These are phyloP conservation scores for Peronosclerospora sorghi DNA, from an alignment of 352 stramenopile species.

Conservation along the genomic window DNA sequence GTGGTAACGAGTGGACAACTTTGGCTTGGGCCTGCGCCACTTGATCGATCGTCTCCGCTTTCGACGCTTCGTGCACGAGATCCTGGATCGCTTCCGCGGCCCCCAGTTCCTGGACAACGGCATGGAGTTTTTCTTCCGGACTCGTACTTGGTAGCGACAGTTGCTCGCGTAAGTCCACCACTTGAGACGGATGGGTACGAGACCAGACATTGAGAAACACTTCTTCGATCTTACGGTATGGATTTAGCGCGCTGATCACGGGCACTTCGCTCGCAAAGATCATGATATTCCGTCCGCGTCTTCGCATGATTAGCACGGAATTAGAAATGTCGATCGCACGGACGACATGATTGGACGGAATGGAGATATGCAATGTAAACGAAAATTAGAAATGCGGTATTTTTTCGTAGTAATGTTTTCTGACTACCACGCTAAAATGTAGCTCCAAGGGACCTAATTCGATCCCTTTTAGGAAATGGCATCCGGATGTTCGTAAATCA, in stretches of 20 bases:
- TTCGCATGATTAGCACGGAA: neutral
- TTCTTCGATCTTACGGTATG: conserved; percentile 76
- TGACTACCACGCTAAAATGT: no score
- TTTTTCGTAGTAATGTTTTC: no score
- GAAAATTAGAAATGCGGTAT: no score
- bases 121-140: conserved; percentile 43
- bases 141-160: conserved; percentile 32
- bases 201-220: conserved; percentile 73
- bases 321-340: no score
- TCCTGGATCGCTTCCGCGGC: conserved; percentile 39
- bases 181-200: conserved; percentile 59
- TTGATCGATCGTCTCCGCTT: conserved; percentile 30
- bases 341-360: no score
- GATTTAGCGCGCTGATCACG: conserved; percentile 71
- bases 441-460: no score
- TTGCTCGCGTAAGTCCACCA: conserved; percentile 33
- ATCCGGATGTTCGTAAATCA: neutral
- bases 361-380: no score
- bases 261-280: conserved; percentile 82
- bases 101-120: conserved; percentile 46
- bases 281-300: conserved; percentile 35
- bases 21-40: conserved; percentile 32
- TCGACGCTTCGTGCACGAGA: conserved; percentile 40
- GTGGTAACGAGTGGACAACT: conserved; percentile 39
- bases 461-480: no score